Percentiles rank a stretch among this genome's conserved stretches.
These are phyloP conservation scores for Ogataea kodamae DNA, from an alignment of 805 yeast genomes.

Conservation along the genomic window DNA sequence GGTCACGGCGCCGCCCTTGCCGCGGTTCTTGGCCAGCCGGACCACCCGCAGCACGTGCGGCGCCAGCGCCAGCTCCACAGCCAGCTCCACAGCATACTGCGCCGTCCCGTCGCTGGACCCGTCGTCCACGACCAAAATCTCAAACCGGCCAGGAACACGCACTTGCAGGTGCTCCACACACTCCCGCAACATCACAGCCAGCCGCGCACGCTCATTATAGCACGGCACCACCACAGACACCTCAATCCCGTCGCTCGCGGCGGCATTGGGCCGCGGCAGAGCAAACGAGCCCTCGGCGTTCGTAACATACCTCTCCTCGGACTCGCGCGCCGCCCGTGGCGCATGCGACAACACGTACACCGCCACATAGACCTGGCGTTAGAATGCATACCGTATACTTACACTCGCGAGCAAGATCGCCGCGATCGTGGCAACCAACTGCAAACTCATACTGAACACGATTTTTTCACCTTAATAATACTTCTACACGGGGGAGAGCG, in stretches of 20 bases:
- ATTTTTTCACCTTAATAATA: no score
- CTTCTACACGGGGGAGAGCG: no score
- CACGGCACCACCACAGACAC: slow-evolving; percentile 90
- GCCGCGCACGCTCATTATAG: slow-evolving; percentile 76
- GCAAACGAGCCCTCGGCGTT: slow-evolving; percentile 31
- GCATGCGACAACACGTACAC: slow-evolving; percentile 54
- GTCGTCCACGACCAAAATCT: slow-evolving; percentile 86
- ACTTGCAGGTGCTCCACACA: slow-evolving; percentile 50
- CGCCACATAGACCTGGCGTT: slow-evolving; percentile 34
- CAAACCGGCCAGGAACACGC: slow-evolving; percentile 44
- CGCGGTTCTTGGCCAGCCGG: slow-evolving; percentile 72
- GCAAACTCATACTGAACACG: slow-evolving; percentile 6
- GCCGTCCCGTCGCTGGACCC: slow-evolving; percentile 84
- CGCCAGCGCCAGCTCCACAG: slow-evolving; percentile 42
- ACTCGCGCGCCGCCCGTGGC: slow-evolving; percentile 53
- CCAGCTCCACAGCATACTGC: slow-evolving; percentile 64
- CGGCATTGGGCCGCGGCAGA: slow-evolving; percentile 34
- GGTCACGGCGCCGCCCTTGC: slow-evolving; percentile 95
- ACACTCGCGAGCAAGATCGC: slow-evolving; percentile 2
- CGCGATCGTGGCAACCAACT: slow-evolving; percentile 2
- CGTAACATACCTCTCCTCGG: slow-evolving; percentile 55
- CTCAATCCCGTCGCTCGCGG: slow-evolving; percentile 40
- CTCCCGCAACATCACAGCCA: slow-evolving; percentile 70
- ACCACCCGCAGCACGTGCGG: slow-evolving; percentile 69
- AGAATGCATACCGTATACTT: slow-evolving; percentile 1